Evolutionary conservation across 805 yeast genomes (phyloP), one percentile per base, ranked within the genome.

Genomic region (Blastobotrys muscicola): DNA sequence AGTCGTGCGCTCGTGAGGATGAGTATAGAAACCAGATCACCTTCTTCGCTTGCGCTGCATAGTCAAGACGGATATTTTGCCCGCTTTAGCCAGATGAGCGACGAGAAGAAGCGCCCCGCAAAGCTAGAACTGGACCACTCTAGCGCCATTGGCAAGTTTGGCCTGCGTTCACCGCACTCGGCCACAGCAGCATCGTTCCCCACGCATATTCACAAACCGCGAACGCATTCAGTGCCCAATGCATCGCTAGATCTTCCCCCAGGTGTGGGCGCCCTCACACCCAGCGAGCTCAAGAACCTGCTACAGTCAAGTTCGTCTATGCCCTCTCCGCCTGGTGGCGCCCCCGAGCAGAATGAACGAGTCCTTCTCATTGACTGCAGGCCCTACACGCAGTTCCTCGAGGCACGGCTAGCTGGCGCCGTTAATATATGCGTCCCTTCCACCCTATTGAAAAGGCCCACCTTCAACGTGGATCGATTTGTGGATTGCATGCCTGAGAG

Each of bases 361-460:
- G 26, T 71, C 3, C 52, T 85, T n/a, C 54, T 82, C 2, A 65
- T 86, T 11, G 97, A 89, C 58, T 80, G 83, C 8, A 67, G 97
- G 44, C 85, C 96, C 0, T 85, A 79, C 57, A 78, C 83, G 16
- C 90, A 84, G 45, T 85, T 67, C 57, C 71, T 79, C 36, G 72
- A 69, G 46, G 57, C 70, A 2, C 86, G 80, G 48, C 61, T 90
- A 9, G 55, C 53, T 3, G 67, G 72, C 35, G 74, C 97, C 0
- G 67, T 85, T 37, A 85, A 85, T 58, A 72, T 90, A 32, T 85
- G 94, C 60, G 64, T 89, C 10, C 97, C 97, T 1, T 82, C 95
- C n/a, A 89, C 97, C 0, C 67, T 89, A 35, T 65, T 89, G 49
- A 83, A 80, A 58, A 72, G 97, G 50, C 67, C 78, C 29, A 81